A percentile compares a stretch with the other conserved stretches of the same genome.
Evolutionary conservation across 208 protist species (phyloP).

Genomic region (Naegleria gruberi): DNA sequence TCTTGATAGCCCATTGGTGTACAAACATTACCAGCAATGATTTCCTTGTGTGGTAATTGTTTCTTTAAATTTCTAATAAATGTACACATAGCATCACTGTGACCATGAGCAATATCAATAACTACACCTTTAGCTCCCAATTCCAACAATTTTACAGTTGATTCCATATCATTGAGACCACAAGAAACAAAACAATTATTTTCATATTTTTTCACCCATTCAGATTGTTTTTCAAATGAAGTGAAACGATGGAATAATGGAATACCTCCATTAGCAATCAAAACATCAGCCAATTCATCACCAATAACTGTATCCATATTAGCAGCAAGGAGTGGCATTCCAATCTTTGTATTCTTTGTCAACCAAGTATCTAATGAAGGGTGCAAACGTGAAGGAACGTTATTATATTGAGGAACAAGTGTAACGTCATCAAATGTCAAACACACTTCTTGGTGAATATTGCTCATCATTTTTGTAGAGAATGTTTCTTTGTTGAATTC

Average conservation of each 20-base stretch:
- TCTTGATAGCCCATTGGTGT: slow-evolving; percentile 62
- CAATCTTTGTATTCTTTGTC: slow-evolving; percentile 6
- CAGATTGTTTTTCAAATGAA: background rate
- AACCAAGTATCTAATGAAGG: slow-evolving; percentile 19
- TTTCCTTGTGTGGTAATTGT: slow-evolving; percentile 48
- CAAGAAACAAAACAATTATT: slow-evolving; percentile 7
- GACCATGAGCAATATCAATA: slow-evolving; percentile 78
- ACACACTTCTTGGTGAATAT: background rate
- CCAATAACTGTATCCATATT: slow-evolving; percentile 31
- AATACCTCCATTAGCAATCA: slow-evolving; percentile 11
- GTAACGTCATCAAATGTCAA: background rate
- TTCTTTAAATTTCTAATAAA: slow-evolving; percentile 64
- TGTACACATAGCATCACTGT: slow-evolving; percentile 68
- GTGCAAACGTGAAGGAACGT: background rate
- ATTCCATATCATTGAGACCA: slow-evolving; percentile 49
- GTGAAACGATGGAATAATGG: slow-evolving; percentile 25
- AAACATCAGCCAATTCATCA: slow-evolving; percentile 16
- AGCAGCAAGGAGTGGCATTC: slow-evolving; percentile 7
- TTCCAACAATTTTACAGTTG: slow-evolving; percentile 55
- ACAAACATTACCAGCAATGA: slow-evolving; percentile 78
- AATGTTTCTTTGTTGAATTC: no score
- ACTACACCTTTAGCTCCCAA: slow-evolving; percentile 67
- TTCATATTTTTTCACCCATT: slow-evolving; percentile 7
- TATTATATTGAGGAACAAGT: background rate
- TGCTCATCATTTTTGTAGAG: background rate